These are phyloP conservation scores for Cladophialophora carrionii DNA, from an alignment of 2,329 filamentous ascomycete genomes.

Conservation along the genomic window DNA sequence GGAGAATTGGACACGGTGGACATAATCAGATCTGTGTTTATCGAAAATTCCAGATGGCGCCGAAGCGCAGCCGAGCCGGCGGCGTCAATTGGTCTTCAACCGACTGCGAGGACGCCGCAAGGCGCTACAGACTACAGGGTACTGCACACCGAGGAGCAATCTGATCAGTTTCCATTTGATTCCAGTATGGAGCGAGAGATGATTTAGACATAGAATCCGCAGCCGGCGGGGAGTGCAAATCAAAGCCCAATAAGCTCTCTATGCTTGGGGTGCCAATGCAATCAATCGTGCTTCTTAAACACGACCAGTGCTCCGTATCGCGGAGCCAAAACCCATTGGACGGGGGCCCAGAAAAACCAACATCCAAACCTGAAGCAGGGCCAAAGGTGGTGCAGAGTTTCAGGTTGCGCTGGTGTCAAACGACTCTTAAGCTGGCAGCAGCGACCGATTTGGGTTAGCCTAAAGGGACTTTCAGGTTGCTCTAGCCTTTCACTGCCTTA, in stretches of 20 bases:
- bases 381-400: slow-evolving; percentile 8
- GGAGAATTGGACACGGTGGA: slow-evolving; percentile 31
- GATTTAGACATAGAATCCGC: background rate
- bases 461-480: slow-evolving; percentile 11
- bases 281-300: background rate
- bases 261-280: background rate
- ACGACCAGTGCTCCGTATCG: background rate
- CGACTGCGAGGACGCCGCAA: background rate
- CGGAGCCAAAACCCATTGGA: background rate
- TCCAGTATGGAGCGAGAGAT: background rate
- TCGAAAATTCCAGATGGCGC: slow-evolving; percentile 31
- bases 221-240: background rate
- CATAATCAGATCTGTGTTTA: slow-evolving; percentile 7
- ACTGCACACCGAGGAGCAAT: background rate
- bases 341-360: background rate
- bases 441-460: slow-evolving; percentile 6
- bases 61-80: slow-evolving; percentile 32
- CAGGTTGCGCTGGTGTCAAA: slow-evolving; percentile 9
- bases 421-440: background rate
- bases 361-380: slow-evolving; percentile 1
- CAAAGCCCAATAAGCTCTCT: background rate
- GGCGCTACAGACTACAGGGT: background rate
- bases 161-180: background rate
- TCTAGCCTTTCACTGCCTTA: slow-evolving; percentile 9
- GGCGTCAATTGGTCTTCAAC: background rate